Evolutionary conservation across 371 early-diverging fungal species (phyloP).

Genomic region (Coemansia linderi): DNA sequence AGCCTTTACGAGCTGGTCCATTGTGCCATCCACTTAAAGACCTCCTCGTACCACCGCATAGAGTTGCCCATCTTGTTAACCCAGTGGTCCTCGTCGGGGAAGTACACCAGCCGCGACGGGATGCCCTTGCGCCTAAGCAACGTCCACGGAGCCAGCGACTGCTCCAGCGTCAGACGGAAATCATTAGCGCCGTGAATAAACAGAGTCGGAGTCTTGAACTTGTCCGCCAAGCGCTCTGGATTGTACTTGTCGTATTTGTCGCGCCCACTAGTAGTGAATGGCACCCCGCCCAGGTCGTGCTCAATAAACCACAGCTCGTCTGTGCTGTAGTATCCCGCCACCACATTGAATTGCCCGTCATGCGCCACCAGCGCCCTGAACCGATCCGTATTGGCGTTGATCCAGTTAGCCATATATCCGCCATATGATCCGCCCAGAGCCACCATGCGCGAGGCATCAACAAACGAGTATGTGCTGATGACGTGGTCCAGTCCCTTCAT

Average conservation of each 20-base stretch:
- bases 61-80: slow-evolving; percentile 74
- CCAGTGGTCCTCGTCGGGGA: slow-evolving; percentile 77
- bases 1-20: slow-evolving; percentile 13
- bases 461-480: slow-evolving; percentile 57
- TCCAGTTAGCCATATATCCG: slow-evolving; percentile 81
- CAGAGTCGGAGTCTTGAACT: slow-evolving; percentile 78
- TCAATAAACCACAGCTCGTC: slow-evolving; percentile 83
- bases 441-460: slow-evolving; percentile 63
- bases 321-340: slow-evolving; percentile 66
- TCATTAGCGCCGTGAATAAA: slow-evolving; percentile 73
- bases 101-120: slow-evolving; percentile 71
- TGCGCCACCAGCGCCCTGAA: slow-evolving; percentile 77
- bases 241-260: slow-evolving; percentile 18
- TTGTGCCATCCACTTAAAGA: slow-evolving; percentile 62
- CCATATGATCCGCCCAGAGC: slow-evolving; percentile 84
- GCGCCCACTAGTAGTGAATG: slow-evolving; percentile 13
- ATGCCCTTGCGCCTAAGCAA: slow-evolving; percentile 74
- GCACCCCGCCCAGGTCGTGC: slow-evolving; percentile 55
- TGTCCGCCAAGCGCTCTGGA: slow-evolving; percentile 34
- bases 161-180: slow-evolving; percentile 67
- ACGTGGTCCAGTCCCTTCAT: slow-evolving; percentile 69
- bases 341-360: slow-evolving; percentile 74
- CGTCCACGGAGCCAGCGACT: slow-evolving; percentile 77
- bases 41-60: slow-evolving; percentile 72
- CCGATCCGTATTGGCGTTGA: slow-evolving; percentile 65